Evolutionary conservation across 441 rosid species (phyloP), one percentile per base, ranked within the genome.

Genomic region (Euphorbia neoarborescens): DNA sequence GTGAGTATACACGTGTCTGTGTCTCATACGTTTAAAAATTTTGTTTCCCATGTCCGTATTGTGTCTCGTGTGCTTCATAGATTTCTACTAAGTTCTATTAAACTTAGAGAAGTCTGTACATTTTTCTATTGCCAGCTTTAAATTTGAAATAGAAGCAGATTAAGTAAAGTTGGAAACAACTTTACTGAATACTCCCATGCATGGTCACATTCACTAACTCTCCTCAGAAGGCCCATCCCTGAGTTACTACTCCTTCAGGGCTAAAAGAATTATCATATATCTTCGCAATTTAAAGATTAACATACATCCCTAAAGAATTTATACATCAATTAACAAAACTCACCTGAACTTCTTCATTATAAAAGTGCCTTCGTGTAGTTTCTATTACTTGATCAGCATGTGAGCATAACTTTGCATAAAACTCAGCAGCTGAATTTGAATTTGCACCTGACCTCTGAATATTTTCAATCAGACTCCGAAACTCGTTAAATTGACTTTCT

Each of bases 281-380:
- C 25, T 30, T 38, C 57, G 40, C 24, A 61, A 28, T 48, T 61
- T 25, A 62, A 13, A n/a, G 17, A 72, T 74, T 59, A 69, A 69
- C 74, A 68, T 53, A 70, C 63, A 78, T 51, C 62, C 62, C 59
- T 7, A n/a, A 62, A 66, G 15, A 65, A 25, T 54, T 60, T 7
- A 22, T 1, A 44, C 4, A 38, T n/a, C 28, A 63, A 44, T 69
- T 61, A 48, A 28, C 51, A 78, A 76, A 48, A 69, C 79, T 71
- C 69, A 82, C 92, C 89, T 86, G 89, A 71, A 80, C 73, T 83
- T 88, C 90, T 75, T 86, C 92, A 76, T 81, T 78, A 50, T 76
- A 75, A 75, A 88, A 86, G 78, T 88, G 92, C 74, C 83, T 84
- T 73, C 78, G 68, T 75, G 85, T 82, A 68, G 86, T 81, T n/a